These are phyloP conservation scores for Suhomyces bribrorum DNA, from an alignment of 1,139 yeast species.

Conservation along the genomic window DNA sequence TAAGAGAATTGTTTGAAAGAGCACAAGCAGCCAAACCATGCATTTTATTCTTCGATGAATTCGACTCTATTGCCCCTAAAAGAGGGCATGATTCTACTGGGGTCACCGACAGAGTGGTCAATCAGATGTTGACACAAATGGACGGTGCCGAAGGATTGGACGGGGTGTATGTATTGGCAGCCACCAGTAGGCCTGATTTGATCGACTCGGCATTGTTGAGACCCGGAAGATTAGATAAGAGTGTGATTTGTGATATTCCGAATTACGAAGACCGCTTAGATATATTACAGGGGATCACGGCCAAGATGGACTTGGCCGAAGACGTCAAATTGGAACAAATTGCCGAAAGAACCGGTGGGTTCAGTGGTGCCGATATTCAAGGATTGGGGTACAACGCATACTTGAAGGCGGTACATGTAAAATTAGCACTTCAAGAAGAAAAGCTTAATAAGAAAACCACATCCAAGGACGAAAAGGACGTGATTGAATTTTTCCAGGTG, in stretches of 20 bases:
- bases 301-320: conserved; percentile 50
- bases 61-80: conserved; percentile 96
- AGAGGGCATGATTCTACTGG: conserved; percentile 99
- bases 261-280: conserved; percentile 67
- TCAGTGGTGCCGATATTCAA: conserved; percentile 94
- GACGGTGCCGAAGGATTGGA: conserved; percentile 99
- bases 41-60: conserved; percentile 90
- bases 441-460: conserved; percentile 21
- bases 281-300: conserved; percentile 64
- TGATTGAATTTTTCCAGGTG: conserved; percentile 39
- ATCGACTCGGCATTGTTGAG: conserved; percentile 92
- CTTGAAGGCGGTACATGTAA: conserved; percentile 83
- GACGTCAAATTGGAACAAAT: conserved; percentile 58
- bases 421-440: conserved; percentile 48
- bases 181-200: conserved; percentile 92
- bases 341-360: conserved; percentile 69
- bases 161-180: conserved; percentile 95
- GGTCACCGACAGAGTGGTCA: conserved; percentile 95
- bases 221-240: conserved; percentile 94
- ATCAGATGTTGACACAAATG: conserved; percentile 96
- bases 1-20: conserved; percentile 87
- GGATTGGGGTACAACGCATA: conserved; percentile 92
- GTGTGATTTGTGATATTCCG: conserved; percentile 90
- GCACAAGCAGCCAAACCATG: conserved; percentile 97
- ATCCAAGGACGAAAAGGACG: conserved; percentile 19